A percentile compares a stretch with the other conserved stretches of the same genome.
phyloP scores from a whole-genome alignment of 768 basidiomycete genomes.

The Hygrophoropsis aurantiaca region DNA sequence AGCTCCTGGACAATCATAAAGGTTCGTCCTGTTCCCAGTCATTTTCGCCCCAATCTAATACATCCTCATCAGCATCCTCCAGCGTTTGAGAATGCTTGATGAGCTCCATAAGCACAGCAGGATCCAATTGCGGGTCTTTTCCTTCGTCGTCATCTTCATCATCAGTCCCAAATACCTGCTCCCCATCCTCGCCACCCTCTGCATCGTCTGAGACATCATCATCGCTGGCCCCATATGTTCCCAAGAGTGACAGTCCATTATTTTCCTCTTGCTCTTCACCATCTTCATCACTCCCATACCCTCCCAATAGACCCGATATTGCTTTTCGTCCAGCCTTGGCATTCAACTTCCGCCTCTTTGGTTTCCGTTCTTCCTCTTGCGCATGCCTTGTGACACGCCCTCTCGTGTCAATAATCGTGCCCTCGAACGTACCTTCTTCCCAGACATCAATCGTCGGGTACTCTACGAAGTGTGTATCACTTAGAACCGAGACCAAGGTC shows the following conservation, averaged over 20 bases:
- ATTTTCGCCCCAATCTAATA: constrained; percentile 28
- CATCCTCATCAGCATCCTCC: constrained; percentile 23
- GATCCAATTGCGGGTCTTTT: constrained; percentile 19
- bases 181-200: too few relatives aligned
- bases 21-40: constrained; percentile 20
- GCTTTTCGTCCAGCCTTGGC: constrained; percentile 50
- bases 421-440: constrained; percentile 59
- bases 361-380: constrained; percentile 11
- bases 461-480: constrained; percentile 71
- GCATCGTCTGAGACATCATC: too few relatives aligned
- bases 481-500: constrained; percentile 48
- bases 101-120: constrained; percentile 19
- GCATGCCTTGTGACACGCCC: constrained; percentile 41
- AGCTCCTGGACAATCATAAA: constrained; percentile 4
- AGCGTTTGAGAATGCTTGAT: constrained; percentile 19
- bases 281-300: constrained; percentile 54
- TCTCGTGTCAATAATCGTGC: constrained; percentile 54
- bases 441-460: constrained; percentile 82
- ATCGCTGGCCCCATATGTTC: too few relatives aligned
- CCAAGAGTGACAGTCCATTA: constrained; percentile 11
- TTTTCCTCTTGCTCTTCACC: constrained; percentile 29
- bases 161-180: neutral
- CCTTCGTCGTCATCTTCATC: neutral
- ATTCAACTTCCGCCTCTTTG: constrained; percentile 30
- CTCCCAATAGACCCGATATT: constrained; percentile 57